Evolutionary conservation across 1,284 basidiomycete genomes (phyloP).

Genomic region (Puccinia novopanici): DNA sequence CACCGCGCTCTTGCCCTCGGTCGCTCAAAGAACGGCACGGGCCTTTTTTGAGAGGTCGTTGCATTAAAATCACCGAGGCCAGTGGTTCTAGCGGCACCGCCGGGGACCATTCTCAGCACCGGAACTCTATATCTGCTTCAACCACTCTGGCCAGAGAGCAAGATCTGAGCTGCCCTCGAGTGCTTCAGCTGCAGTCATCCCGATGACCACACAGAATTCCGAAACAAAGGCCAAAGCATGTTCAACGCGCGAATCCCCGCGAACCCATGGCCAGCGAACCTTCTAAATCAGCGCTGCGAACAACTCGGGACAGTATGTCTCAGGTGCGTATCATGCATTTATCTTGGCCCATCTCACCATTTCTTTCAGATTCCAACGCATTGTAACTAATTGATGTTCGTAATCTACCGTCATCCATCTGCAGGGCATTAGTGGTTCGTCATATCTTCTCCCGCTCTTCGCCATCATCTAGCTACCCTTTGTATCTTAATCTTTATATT

Average conservation of each 20-base stretch:
- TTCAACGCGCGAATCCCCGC: neutral
- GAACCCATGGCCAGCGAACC: neutral
- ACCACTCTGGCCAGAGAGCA: neutral
- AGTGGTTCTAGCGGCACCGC: constrained; percentile 50
- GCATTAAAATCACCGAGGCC: constrained; percentile 62
- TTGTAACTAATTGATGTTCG: neutral
- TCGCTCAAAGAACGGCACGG: constrained; percentile 53
- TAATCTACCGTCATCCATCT: neutral
- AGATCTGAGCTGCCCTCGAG: constrained; percentile 3
- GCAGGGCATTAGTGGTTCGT: constrained; percentile 1
- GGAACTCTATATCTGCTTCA: constrained; percentile 27
- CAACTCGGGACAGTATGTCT: neutral
- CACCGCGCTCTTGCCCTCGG: constrained; percentile 72
- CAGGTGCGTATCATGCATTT: constrained; percentile 1
- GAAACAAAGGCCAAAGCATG: neutral
- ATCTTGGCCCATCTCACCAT: neutral
- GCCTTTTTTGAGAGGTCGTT: constrained; percentile 56
- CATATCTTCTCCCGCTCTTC: constrained; percentile 2
- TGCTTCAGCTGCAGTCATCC: neutral
- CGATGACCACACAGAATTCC: neutral
- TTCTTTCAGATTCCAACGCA: neutral
- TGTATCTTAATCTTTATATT: too few species aligned
- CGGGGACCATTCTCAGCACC: constrained; percentile 39
- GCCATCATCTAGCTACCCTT: constrained; percentile 25
- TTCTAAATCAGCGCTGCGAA: neutral